Percentiles rank a stretch among this genome's conserved stretches.
Evolutionary conservation across 2,329 filamentous ascomycete genomes (phyloP).

Genomic region (Cercospora brassicicola): DNA sequence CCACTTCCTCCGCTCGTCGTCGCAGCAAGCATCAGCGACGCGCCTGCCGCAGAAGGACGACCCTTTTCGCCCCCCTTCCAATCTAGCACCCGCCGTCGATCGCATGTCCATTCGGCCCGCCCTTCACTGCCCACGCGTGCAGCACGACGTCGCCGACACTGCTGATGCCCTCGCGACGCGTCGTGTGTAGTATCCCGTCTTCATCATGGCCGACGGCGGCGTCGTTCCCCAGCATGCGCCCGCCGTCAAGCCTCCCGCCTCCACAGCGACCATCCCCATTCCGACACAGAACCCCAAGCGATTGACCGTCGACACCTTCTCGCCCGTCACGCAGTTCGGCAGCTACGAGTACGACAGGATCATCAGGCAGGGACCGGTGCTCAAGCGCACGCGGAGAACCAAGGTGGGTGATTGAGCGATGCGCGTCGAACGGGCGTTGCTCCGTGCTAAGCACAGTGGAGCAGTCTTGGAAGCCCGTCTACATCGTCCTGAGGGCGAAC

Average conservation of each 20-base stretch:
- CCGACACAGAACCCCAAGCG: background rate
- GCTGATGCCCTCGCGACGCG: slow-evolving; percentile 1
- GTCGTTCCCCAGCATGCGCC: background rate
- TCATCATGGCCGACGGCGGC: slow-evolving; percentile 29
- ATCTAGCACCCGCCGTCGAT: slow-evolving; percentile 1
- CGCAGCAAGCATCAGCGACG: background rate
- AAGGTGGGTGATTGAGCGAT: slow-evolving; percentile 59
- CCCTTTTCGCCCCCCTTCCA: background rate
- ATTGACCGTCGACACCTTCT: slow-evolving; percentile 61
- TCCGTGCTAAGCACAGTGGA: slow-evolving; percentile 33
- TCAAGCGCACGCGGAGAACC: slow-evolving; percentile 89
- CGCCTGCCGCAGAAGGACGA: background rate
- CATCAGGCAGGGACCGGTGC: slow-evolving; percentile 81
- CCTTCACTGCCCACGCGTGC: background rate
- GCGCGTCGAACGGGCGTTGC: background rate
- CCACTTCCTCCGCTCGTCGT: background rate
- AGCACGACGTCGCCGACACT: background rate
- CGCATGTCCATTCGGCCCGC: slow-evolving; percentile 9
- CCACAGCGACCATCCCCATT: slow-evolving; percentile 1
- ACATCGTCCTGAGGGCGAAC: slow-evolving; percentile 86
- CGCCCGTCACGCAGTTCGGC: slow-evolving; percentile 89
- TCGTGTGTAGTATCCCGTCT: background rate
- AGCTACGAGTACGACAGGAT: slow-evolving; percentile 95
- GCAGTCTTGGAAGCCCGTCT: slow-evolving; percentile 86
- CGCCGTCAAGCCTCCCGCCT: slow-evolving; percentile 1